These are phyloP conservation scores for Penicillium mononematosum DNA, from an alignment of 495 filamentous ascomycete species.

Conservation along the genomic window DNA sequence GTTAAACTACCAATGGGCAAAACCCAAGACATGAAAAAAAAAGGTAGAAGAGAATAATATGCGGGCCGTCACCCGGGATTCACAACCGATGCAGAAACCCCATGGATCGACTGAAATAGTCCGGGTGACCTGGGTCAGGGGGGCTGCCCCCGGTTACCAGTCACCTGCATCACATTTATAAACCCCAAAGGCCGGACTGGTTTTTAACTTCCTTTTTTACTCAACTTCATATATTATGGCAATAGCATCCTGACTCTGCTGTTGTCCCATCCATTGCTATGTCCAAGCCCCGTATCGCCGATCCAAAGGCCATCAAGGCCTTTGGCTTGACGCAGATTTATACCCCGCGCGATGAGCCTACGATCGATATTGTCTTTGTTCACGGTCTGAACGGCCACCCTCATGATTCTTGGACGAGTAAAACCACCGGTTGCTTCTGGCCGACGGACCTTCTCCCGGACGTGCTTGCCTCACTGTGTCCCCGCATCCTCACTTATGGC, in stretches of 20 bases:
- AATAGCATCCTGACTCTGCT: slow-evolving; percentile 7
- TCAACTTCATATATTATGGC: background rate
- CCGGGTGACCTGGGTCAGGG: slow-evolving; percentile 18
- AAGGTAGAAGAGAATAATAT: background rate
- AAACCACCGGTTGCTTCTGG: slow-evolving; percentile 68
- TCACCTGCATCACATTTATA: slow-evolving; percentile 12
- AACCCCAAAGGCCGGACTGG: background rate
- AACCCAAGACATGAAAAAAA: background rate
- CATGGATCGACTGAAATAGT: slow-evolving; percentile 8
- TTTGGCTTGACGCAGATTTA: slow-evolving; percentile 72
- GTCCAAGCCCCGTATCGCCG: slow-evolving; percentile 24
- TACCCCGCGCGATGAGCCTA: slow-evolving; percentile 44
- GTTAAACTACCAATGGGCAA: background rate
- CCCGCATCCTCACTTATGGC: slow-evolving; percentile 76
- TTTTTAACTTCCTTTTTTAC: background rate
- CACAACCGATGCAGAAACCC: slow-evolving; percentile 1
- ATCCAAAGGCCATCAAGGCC: slow-evolving; percentile 61
- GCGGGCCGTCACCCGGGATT: slow-evolving; percentile 1
- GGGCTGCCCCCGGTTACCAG: background rate
- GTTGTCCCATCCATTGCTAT: slow-evolving; percentile 19
- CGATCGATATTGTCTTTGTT: slow-evolving; percentile 65
- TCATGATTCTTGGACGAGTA: slow-evolving; percentile 70
- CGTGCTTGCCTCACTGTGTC: slow-evolving; percentile 58
- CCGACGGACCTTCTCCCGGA: slow-evolving; percentile 69
- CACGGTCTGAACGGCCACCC: slow-evolving; percentile 84